Evolutionary conservation across 768 basidiomycete genomes (phyloP).

Genomic region (Strobilomyces dryophilus): DNA sequence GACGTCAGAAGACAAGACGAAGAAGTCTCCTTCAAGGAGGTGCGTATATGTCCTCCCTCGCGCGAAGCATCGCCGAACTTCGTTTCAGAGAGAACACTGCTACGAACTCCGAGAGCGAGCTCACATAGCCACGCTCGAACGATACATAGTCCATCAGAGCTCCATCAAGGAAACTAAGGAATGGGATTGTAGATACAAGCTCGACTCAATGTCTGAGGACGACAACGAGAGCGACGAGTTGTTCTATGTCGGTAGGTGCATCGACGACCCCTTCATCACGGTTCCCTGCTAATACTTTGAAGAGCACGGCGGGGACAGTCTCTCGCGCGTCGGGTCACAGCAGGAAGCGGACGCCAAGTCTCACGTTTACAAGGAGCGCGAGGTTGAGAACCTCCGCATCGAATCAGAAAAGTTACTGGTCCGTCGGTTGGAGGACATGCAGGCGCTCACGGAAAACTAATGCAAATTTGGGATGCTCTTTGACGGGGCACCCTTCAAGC

Average conservation of each 20-base stretch:
- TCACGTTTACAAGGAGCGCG: conserved; percentile 75
- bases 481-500: conserved; percentile 87
- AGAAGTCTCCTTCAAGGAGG: conserved; percentile 83
- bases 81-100: conserved; percentile 78
- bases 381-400: conserved; percentile 79
- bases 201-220: conserved; percentile 83
- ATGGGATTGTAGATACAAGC: conserved; percentile 75
- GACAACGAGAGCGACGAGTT: conserved; percentile 90
- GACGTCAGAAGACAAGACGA: conserved; percentile 73
- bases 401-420: conserved; percentile 95
- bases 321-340: conserved; percentile 62
- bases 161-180: conserved; percentile 73
- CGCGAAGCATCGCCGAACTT: conserved; percentile 1
- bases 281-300: background rate
- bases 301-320: conserved; percentile 88
- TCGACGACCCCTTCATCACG: background rate
- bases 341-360: conserved; percentile 84
- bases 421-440: conserved; percentile 94
- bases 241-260: conserved; percentile 89
- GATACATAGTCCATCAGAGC: conserved; percentile 68
- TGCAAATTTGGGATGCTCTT: conserved; percentile 85
- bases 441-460: conserved; percentile 85
- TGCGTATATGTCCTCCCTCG: conserved; percentile 39
- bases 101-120: conserved; percentile 87
- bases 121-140: conserved; percentile 73